Conservation (phyloP, 2,329 filamentous ascomycete species). For the Microcyclospora pomicola region DNA sequence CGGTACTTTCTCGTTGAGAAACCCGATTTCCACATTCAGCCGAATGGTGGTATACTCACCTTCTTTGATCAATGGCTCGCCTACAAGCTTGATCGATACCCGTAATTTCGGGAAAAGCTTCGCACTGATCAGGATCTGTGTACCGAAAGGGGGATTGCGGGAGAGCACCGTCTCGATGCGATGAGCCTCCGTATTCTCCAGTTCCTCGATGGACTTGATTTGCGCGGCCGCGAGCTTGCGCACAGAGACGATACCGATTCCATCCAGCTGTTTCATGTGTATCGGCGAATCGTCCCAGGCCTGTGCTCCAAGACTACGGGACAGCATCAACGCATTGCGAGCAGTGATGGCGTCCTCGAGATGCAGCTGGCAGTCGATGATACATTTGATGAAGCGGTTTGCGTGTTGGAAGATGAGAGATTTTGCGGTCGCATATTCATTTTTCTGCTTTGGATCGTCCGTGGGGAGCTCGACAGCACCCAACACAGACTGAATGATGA, state of each 20-base stretch:
- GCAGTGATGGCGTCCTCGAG: constrained; percentile 52
- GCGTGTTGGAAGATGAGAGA: constrained; percentile 51
- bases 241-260: constrained; percentile 61
- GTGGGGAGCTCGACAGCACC: constrained; percentile 49
- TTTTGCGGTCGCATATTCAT: constrained; percentile 48
- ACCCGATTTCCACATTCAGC: constrained; percentile 54
- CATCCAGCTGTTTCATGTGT: constrained; percentile 71
- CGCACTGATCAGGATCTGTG: constrained; percentile 50
- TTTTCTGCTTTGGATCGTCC: constrained; percentile 42
- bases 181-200: constrained; percentile 52
- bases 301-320: constrained; percentile 59
- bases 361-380: constrained; percentile 57
- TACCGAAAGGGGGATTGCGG: constrained; percentile 72
- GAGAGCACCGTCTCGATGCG: constrained; percentile 65
- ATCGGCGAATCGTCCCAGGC: constrained; percentile 71
- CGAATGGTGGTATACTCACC: constrained; percentile 41
- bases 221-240: constrained; percentile 59
- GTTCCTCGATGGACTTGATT: constrained; percentile 55
- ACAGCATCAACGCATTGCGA: constrained; percentile 59
- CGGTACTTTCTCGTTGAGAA: constrained; percentile 50
- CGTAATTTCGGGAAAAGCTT: constrained; percentile 57
- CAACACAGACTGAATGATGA: constrained; percentile 64
- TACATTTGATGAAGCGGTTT: constrained; percentile 57
- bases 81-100: constrained; percentile 38
- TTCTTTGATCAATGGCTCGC: constrained; percentile 26